Evolutionary conservation across 2,329 filamentous ascomycete species (phyloP).

Genomic region (Diaporthe vexans): DNA sequence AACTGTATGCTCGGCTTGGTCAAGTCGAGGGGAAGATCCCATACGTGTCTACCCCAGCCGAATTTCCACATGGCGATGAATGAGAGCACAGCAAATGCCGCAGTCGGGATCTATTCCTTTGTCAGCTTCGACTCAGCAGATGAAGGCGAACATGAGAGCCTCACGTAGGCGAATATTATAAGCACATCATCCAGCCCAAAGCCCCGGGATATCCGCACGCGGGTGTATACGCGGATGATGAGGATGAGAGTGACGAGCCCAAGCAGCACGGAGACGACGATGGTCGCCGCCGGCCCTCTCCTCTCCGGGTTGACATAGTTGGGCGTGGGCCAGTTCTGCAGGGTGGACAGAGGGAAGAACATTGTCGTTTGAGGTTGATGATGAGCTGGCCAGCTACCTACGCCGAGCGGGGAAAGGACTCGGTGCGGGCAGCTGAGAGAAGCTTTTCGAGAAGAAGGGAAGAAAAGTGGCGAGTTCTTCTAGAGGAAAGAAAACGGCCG

Average conservation of each 20-base stretch:
- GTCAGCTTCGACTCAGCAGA: slow-evolving; percentile 9
- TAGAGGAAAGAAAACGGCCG: not conserved
- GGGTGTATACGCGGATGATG: slow-evolving; percentile 53
- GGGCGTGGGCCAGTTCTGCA: slow-evolving; percentile 49
- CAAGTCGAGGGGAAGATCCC: slow-evolving; percentile 49
- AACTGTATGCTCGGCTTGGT: slow-evolving; percentile 47
- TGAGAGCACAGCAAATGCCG: slow-evolving; percentile 50
- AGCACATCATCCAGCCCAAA: slow-evolving; percentile 55
- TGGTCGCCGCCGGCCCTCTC: slow-evolving; percentile 48
- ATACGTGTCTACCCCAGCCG: slow-evolving; percentile 52
- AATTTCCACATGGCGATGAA: slow-evolving; percentile 47
- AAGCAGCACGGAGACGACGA: slow-evolving; percentile 48
- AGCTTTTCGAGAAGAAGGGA: slow-evolving; percentile 6
- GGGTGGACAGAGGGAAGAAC: slow-evolving; percentile 46
- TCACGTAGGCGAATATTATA: slow-evolving; percentile 54
- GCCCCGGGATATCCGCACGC: slow-evolving; percentile 51
- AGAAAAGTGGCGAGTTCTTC: slow-evolving; percentile 20
- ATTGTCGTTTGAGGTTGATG: slow-evolving; percentile 41
- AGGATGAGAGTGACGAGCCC: slow-evolving; percentile 50
- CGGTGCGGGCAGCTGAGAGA: slow-evolving; percentile 18
- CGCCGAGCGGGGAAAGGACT: slow-evolving; percentile 5
- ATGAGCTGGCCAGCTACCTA: not conserved
- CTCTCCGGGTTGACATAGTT: slow-evolving; percentile 51
- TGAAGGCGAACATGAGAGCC: slow-evolving; percentile 26
- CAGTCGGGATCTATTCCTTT: slow-evolving; percentile 48